Base-by-base conservation (phyloP, 2,329 filamentous ascomycete genomes). In the Neopestalotiopsis clavispora region DNA sequence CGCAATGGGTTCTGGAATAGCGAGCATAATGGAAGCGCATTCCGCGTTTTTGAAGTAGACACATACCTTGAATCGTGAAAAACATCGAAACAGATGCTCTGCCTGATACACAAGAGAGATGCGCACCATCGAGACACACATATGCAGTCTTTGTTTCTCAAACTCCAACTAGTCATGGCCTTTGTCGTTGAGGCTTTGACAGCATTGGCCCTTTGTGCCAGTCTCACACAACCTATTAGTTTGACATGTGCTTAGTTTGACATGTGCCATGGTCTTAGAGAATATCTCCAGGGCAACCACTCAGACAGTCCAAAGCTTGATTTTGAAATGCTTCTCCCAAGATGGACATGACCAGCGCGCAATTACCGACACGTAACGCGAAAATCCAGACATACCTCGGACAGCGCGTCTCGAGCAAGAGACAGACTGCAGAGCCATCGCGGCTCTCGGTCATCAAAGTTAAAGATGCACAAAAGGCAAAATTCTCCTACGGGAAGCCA, bases 401-500 rank as follows among this genome's bases (percentile, higher is more conserved):
- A n/a, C 63, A 30, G 34, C 63, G 32, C 13, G 38, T 23, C 7
- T 4, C 42, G 10, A 57, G 28, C 10, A 66, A 66, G 42, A 56
- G 63, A 57, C 49, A 56, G 34, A 57, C 63, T 34, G 63, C 45
- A 4, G 63, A 56, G 42, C 63, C 63, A 12, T 20, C 28, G 10
- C 56, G 32, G 32, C 49, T 66, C 14, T 56, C 49, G 45, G 45
- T 66, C 9, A 20, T n/a, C 42, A 66, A 57, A 66, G 14, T 42
- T 4, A 17, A 52, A 28, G 61, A 52, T 4, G 49, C 57, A 4
- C 56, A 63, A 17, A 70, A 45, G 14, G 60, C 71, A 12, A 67
- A 65, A 9, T 62, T 69, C 60, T 70, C 69, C 14, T 66, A 68
- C 56, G 66, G 69, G 32, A 67, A 65, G 57, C 68, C 71, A 23